Evolutionary conservation across 2,329 filamentous ascomycete genomes (phyloP).

Genomic region (Pseudonectria foliicola): DNA sequence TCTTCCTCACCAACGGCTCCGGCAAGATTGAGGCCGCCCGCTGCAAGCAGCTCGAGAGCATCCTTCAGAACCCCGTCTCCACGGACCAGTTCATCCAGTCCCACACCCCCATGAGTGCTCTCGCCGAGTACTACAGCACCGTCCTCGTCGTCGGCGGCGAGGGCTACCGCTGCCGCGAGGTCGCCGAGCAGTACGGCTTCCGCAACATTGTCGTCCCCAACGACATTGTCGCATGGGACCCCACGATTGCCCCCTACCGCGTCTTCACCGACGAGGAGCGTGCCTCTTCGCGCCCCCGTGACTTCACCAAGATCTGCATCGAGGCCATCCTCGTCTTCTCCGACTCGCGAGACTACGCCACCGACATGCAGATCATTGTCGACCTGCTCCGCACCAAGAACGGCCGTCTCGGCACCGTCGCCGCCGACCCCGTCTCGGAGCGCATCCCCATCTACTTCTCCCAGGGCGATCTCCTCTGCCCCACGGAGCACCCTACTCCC

Average conservation of each 20-base stretch:
- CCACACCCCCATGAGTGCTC: conserved; percentile 71
- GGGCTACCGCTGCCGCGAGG: conserved; percentile 57
- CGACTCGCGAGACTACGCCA: conserved; percentile 85
- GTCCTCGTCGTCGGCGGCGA: conserved; percentile 71
- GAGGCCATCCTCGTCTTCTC: conserved; percentile 87
- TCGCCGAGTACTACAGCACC: conserved; percentile 69
- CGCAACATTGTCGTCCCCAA: conserved; percentile 72
- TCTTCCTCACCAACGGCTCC: conserved; percentile 87
- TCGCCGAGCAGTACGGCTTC: conserved; percentile 60
- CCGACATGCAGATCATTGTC: conserved; percentile 72
- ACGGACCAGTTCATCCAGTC: conserved; percentile 63
- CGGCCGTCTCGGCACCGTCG: conserved; percentile 63
- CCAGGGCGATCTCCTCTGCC: conserved; percentile 83
- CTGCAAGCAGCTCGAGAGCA: conserved; percentile 64
- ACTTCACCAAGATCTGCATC: conserved; percentile 71
- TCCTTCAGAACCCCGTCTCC: conserved; percentile 18
- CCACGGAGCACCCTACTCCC: conserved; percentile 69
- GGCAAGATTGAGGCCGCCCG: conserved; percentile 84
- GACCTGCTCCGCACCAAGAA: conserved; percentile 73
- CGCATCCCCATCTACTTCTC: conserved; percentile 72
- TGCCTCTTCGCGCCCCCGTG: conserved; percentile 58
- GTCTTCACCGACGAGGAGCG: conserved; percentile 56
- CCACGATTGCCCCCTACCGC: conserved; percentile 74
- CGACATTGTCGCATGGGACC: conserved; percentile 68
- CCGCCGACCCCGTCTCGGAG: conserved; percentile 30